phyloP scores from a whole-genome alignment of 805 yeast species.

The Kazachstania bromeliacearum region DNA sequence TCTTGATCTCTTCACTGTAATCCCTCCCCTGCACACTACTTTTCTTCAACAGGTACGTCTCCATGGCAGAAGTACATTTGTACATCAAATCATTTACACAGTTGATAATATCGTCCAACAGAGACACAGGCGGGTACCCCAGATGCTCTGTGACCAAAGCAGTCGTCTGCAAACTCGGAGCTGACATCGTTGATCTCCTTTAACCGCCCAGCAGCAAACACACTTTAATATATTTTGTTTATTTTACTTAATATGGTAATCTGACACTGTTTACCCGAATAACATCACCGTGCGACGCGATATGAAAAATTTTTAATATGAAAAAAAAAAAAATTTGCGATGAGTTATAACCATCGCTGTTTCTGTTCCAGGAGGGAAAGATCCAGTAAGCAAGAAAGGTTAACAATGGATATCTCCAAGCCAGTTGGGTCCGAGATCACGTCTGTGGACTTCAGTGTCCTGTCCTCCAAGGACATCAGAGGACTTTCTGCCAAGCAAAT shows the following conservation, averaged over 20 bases:
- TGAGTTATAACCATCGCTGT: neutral
- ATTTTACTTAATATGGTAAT: too few species aligned
- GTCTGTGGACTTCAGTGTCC: slow-evolving; percentile 85
- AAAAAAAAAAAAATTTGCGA: slow-evolving; percentile 1
- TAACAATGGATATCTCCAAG: slow-evolving; percentile 82
- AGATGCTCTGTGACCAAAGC: slow-evolving; percentile 73
- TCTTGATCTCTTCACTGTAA: slow-evolving; percentile 46
- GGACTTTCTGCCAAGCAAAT: slow-evolving; percentile 88
- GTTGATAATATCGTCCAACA: slow-evolving; percentile 81
- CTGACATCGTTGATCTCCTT: slow-evolving; percentile 23
- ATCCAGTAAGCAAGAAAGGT: neutral
- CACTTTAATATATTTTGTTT: too few species aligned
- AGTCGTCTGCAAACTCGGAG: slow-evolving; percentile 33
- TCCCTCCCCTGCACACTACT: slow-evolving; percentile 14
- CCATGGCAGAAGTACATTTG: slow-evolving; percentile 72
- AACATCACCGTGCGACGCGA: neutral
- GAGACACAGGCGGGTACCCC: slow-evolving; percentile 72
- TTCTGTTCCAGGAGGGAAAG: neutral
- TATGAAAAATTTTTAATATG: neutral
- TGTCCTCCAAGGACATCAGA: slow-evolving; percentile 74
- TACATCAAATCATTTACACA: slow-evolving; percentile 78
- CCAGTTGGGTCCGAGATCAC: slow-evolving; percentile 93
- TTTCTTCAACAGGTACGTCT: slow-evolving; percentile 41
- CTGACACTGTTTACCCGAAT: too few species aligned
- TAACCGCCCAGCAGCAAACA: neutral